Conservation (phyloP, 352 stramenopile species). For the Phytopythium boreale region DNA sequence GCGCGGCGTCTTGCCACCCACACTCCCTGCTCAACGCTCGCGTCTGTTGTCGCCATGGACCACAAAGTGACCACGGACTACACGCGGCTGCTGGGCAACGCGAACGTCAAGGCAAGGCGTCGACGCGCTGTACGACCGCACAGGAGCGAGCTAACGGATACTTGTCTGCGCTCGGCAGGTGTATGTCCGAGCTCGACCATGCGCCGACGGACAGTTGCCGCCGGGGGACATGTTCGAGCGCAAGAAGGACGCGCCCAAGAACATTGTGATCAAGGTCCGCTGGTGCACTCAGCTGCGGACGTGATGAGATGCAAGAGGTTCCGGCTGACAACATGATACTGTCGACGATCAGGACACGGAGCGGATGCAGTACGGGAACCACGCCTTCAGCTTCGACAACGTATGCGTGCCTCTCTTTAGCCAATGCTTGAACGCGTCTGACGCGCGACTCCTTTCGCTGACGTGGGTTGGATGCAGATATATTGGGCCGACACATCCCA, state of each 20-base stretch:
- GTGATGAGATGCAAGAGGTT: background rate
- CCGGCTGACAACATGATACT: background rate
- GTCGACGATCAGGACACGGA: constrained; percentile 52
- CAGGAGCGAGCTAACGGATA: background rate
- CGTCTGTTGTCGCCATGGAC: constrained; percentile 38
- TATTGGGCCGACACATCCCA: constrained; percentile 83
- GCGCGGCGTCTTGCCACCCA: background rate
- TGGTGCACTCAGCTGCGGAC: background rate
- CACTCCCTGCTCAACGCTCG: background rate
- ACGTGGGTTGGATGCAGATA: constrained; percentile 31
- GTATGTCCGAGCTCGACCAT: constrained; percentile 77
- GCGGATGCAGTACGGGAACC: constrained; percentile 83
- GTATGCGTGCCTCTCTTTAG: constrained; percentile 13
- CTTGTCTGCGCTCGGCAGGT: constrained; percentile 23
- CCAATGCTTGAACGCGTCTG: background rate
- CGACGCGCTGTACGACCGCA: background rate
- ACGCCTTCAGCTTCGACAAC: constrained; percentile 86
- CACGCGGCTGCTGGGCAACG: constrained; percentile 69
- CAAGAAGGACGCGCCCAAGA: constrained; percentile 68
- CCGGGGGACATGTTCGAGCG: constrained; percentile 85
- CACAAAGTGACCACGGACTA: constrained; percentile 88
- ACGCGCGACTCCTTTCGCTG: background rate
- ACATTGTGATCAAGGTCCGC: constrained; percentile 79
- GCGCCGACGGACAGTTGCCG: constrained; percentile 58
- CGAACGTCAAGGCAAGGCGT: constrained; percentile 66